These are phyloP conservation scores for Chytriomyces hyalinus DNA, from an alignment of 192 early-diverging fungal species.

Conservation along the genomic window DNA sequence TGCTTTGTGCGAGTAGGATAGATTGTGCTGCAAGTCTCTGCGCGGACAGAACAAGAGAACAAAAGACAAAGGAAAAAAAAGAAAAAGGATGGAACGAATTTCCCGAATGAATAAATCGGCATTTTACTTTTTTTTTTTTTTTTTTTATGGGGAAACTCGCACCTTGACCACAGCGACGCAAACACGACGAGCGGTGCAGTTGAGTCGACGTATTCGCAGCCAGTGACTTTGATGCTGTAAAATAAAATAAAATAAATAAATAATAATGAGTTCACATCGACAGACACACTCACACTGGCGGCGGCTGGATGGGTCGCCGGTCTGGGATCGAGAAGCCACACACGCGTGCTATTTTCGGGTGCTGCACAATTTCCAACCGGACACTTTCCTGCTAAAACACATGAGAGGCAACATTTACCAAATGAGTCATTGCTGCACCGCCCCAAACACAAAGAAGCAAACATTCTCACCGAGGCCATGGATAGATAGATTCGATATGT, in stretches of 20 bases:
- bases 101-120: too few species aligned
- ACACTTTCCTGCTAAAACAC: neutral
- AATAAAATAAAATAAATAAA: neutral
- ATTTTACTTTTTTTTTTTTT: too few species aligned
- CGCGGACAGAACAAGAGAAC: neutral
- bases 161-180: conserved; percentile 1
- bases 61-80: neutral
- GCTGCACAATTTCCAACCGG: conserved; percentile 45
- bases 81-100: neutral
- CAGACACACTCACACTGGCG: neutral
- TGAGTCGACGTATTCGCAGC: neutral
- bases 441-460: neutral
- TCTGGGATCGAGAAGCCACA: conserved; percentile 45
- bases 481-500: too few species aligned
- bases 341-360: conserved; percentile 45
- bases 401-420: neutral
- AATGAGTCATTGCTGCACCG: neutral
- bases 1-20: conserved; percentile 18
- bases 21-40: conserved; percentile 19
- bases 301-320: neutral
- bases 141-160: neutral
- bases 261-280: neutral
- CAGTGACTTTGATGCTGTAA: neutral
- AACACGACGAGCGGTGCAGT: neutral
- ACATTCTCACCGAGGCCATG: neutral